Conservation (phyloP, 2,329 filamentous ascomycete genomes). For the Aureobasidium subglaciale region DNA sequence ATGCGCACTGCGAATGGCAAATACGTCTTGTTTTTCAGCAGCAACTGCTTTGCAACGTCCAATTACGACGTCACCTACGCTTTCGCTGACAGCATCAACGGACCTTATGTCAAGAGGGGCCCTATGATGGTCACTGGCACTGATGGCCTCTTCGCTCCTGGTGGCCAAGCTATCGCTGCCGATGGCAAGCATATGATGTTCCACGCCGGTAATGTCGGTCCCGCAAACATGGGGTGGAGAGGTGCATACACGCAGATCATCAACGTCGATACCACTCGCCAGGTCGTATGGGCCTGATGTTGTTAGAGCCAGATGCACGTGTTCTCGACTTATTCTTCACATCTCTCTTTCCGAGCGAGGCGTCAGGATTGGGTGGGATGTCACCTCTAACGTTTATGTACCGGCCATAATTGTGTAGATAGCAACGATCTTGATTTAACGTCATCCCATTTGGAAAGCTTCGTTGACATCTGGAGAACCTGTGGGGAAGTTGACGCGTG, state of each 20-base stretch:
- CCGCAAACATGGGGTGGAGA: conserved; percentile 9
- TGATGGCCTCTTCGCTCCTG: conserved; percentile 19
- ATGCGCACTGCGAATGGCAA: conserved; percentile 21
- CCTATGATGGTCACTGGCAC: conserved; percentile 17
- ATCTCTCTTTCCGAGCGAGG: no score
- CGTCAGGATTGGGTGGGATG: no score
- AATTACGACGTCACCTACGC: conserved; percentile 26
- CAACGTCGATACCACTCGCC: neutral
- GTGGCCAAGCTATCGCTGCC: conserved; percentile 18
- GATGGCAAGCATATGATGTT: conserved; percentile 21
- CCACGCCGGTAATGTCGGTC: conserved; percentile 19
- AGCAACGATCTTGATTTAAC: neutral
- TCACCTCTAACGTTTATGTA: no score
- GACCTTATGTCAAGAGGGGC: conserved; percentile 18
- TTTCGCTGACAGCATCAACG: conserved; percentile 15
- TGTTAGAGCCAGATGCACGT: no score
- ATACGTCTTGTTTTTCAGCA: conserved; percentile 28
- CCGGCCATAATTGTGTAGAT: neutral
- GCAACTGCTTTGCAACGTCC: conserved; percentile 25
- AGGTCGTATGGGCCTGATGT: neutral
- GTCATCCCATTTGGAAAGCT: neutral
- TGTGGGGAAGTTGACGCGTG: no score
- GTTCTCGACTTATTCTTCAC: no score
- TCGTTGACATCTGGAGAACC: neutral
- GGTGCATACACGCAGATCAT: conserved; percentile 10